Evolutionary conservation across 108 stramenopile genomes (phyloP).

Genomic region (Skeletonema menzelii): DNA sequence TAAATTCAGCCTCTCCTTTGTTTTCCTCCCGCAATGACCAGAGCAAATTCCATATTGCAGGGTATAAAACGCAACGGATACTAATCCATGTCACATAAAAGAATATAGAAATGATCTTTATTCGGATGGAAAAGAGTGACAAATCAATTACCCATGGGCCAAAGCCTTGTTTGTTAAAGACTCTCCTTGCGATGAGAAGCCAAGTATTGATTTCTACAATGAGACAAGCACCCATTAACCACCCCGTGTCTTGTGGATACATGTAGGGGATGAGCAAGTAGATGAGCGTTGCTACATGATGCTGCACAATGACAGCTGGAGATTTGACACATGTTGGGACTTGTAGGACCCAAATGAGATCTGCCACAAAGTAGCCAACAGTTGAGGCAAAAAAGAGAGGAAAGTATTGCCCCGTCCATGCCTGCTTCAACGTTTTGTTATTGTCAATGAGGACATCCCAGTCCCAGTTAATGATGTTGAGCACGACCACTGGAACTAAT

Average conservation of each 20-base stretch:
- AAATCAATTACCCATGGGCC: conserved; percentile 84
- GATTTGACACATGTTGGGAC: conserved; percentile 70
- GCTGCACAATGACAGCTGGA: conserved; percentile 79
- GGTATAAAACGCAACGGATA: conserved; percentile 72
- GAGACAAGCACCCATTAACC: conserved; percentile 87
- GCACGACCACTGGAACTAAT: conserved; percentile 73
- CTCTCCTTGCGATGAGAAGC: conserved; percentile 87
- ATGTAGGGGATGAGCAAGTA: conserved; percentile 75
- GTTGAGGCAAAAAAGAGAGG: conserved; percentile 63
- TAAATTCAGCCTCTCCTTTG: conserved; percentile 13
- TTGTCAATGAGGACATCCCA: conserved; percentile 66
- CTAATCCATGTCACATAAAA: conserved; percentile 79
- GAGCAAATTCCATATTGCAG: conserved; percentile 47
- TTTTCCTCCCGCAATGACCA: conserved; percentile 25
- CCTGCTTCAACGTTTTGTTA: conserved; percentile 48
- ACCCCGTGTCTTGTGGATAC: conserved; percentile 46
- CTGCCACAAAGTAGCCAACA: conserved; percentile 69
- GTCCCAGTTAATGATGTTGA: conserved; percentile 89
- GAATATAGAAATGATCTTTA: conserved; percentile 80
- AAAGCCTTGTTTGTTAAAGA: conserved; percentile 89
- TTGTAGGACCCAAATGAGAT: conserved; percentile 67
- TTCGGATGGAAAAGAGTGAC: conserved; percentile 66
- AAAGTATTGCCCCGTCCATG: conserved; percentile 87
- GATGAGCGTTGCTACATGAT: conserved; percentile 78
- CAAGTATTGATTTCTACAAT: conserved; percentile 89